Base-by-base conservation (phyloP, 1,284 basidiomycete genomes). In the Ceratobasidium sp. region DNA sequence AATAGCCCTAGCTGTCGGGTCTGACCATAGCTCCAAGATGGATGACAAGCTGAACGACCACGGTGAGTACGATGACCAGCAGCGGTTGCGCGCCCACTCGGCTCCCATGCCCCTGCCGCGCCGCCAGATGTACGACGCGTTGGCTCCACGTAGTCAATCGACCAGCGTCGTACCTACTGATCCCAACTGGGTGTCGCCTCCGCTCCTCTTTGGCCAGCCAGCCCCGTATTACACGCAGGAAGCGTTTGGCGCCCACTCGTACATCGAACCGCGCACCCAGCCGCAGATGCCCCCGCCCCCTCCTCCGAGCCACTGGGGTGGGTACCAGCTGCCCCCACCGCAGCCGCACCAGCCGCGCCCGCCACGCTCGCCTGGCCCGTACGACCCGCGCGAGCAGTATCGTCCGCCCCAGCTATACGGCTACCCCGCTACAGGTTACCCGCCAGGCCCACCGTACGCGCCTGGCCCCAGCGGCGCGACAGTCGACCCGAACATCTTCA, bases 401-500 rank as follows among this genome's bases (percentile, higher is more conserved):
- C 75, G 64, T 42, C 68, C 67, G 5, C 44, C 46, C 33, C 44
- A n/a, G 20, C 64, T 3, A 40, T 77, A 77, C 55, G n/a, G 13
- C 23, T 40, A 63, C 42, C 64, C 64, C 4, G 42, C 61, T 20
- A 7, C 23, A 6, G 55, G 51, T 39, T 26, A 49, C 70, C 46
- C 60, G 3, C 51, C 61, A 3, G 63, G 73, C 9, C 75, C 60
- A 40, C 73, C 73, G 33, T 77, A 77, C 42, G 20, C 55, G 9
- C 71, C 73, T 20, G 73, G 73, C 7, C 75, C 75, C 26, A 49
- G 66, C 64, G 75, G 66, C 44, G 64, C 75, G 55, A 77, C 64
- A 0, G 75, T 77, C 64, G 75, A 77, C 66, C 75, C 75, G 64
- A 77, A 66, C 64, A 77, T 77, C 64, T 77, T 77, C 75, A 77